Percentiles rank a stretch among this genome's conserved stretches.
These are phyloP conservation scores for Candida incommunis DNA, from an alignment of 805 yeast species.

Conservation along the genomic window DNA sequence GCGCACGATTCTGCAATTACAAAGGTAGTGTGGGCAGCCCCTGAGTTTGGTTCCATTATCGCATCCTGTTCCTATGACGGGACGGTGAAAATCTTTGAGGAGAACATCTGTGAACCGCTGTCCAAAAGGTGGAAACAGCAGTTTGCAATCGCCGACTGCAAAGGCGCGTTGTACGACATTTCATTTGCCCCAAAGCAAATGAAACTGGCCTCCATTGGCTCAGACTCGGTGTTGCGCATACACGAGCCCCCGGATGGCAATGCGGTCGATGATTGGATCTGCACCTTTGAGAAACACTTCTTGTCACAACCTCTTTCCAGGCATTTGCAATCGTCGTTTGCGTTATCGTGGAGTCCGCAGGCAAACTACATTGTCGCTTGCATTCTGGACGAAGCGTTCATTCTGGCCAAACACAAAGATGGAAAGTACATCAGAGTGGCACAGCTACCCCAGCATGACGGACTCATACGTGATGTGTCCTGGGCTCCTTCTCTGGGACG, in stretches of 20 bases:
- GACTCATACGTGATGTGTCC: conserved; percentile 71
- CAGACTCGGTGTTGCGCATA: conserved; percentile 73
- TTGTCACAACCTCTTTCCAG: conserved; percentile 61
- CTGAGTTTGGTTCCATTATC: conserved; percentile 77
- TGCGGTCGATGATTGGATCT: conserved; percentile 71
- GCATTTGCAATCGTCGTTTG: conserved; percentile 72
- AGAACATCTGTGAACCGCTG: conserved; percentile 59
- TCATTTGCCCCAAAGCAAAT: conserved; percentile 81
- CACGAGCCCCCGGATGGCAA: conserved; percentile 85
- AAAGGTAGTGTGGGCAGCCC: conserved; percentile 82
- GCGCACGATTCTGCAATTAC: conserved; percentile 89
- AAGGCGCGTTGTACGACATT: conserved; percentile 82
- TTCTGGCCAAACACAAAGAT: conserved; percentile 42
- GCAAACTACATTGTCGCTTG: conserved; percentile 74
- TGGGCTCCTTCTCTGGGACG: conserved; percentile 98
- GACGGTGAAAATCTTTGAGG: conserved; percentile 84
- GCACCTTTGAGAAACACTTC: conserved; percentile 50
- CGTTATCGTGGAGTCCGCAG: conserved; percentile 83
- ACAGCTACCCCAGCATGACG: conserved; percentile 69
- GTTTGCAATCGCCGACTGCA: conserved; percentile 70
- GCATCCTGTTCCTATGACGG: conserved; percentile 87
- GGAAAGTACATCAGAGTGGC: conserved; percentile 34
- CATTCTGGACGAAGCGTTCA: conserved; percentile 75
- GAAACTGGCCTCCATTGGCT: conserved; percentile 72
- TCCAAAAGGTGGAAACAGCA: conserved; percentile 74